Percentiles rank a stretch among this genome's conserved stretches.
Evolutionary conservation across 768 basidiomycete species (phyloP).

Genomic region (Serendipita sp.): DNA sequence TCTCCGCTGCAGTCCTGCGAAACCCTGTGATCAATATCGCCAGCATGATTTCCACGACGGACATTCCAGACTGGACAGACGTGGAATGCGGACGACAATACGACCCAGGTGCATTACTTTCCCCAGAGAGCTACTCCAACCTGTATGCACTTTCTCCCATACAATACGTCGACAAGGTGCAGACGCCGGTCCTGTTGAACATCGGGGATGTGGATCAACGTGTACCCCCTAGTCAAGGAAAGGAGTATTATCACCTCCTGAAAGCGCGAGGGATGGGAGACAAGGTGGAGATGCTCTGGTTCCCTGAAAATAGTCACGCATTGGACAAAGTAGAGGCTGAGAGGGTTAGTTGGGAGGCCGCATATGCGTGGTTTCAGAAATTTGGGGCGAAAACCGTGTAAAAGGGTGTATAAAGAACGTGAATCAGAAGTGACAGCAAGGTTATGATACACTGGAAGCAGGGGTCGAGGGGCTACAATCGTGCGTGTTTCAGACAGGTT

Average conservation of each 20-base stretch:
- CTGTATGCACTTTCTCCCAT: conserved; percentile 44
- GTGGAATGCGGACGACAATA: conserved; percentile 27
- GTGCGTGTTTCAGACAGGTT: too few relatives aligned
- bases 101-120: conserved; percentile 25
- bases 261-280: conserved; percentile 23
- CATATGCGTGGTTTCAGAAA: background rate
- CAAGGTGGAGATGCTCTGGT: conserved; percentile 42
- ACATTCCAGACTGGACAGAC: conserved; percentile 56
- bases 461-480: too few relatives aligned
- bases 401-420: too few relatives aligned
- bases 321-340: conserved; percentile 48
- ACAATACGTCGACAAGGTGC: conserved; percentile 33
- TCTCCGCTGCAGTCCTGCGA: conserved; percentile 44
- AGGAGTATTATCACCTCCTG: conserved; percentile 49
- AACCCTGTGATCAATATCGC: conserved; percentile 57
- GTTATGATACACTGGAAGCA: too few relatives aligned
- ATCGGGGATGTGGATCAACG: conserved; percentile 47
- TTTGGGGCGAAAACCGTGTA: background rate
- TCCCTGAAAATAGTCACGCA: conserved; percentile 47
- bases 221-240: conserved; percentile 46
- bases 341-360: conserved; percentile 20
- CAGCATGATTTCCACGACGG: conserved; percentile 33
- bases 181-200: conserved; percentile 38
- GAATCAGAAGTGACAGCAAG: too few relatives aligned
- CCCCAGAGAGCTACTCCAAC: conserved; percentile 28